These are phyloP conservation scores for Cinchona pubescens DNA, from an alignment of 257 asterid genomes.

Conservation along the genomic window DNA sequence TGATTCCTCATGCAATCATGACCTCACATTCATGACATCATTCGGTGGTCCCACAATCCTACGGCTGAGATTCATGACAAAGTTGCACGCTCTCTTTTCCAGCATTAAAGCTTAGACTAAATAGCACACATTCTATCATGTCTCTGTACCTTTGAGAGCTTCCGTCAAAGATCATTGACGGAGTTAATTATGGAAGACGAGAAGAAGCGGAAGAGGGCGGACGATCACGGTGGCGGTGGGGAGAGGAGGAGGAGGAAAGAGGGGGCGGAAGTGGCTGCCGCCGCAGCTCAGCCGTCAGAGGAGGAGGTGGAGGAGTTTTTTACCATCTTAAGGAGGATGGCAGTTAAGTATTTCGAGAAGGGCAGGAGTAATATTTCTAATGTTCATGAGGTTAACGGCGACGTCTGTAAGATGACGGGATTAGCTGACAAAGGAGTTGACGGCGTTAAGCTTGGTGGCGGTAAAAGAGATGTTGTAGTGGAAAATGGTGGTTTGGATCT, in stretches of 20 bases:
- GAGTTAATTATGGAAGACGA: constrained; percentile 30
- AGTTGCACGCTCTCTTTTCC: background rate
- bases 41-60: background rate
- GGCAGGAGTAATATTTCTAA: background rate
- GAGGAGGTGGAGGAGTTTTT: constrained; percentile 49
- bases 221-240: constrained; percentile 4
- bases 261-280: background rate
- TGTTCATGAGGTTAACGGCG: constrained; percentile 7
- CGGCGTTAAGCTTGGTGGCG: constrained; percentile 16
- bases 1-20: background rate
- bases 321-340: constrained; percentile 40
- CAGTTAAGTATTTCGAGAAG: constrained; percentile 32
- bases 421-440: background rate
- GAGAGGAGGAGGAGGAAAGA: constrained; percentile 5
- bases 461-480: background rate
- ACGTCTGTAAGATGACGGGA: constrained; percentile 1
- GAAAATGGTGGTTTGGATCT: constrained; percentile 23
- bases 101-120: background rate
- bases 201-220: constrained; percentile 31
- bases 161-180: background rate
- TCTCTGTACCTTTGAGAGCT: no score
- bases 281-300: constrained; percentile 34
- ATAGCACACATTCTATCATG: constrained; percentile 11
- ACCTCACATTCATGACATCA: constrained; percentile 7
- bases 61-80: constrained; percentile 7